Evolutionary conservation across 345 rosid genomes (phyloP).

Genomic region (Anastatica hierochuntica): DNA sequence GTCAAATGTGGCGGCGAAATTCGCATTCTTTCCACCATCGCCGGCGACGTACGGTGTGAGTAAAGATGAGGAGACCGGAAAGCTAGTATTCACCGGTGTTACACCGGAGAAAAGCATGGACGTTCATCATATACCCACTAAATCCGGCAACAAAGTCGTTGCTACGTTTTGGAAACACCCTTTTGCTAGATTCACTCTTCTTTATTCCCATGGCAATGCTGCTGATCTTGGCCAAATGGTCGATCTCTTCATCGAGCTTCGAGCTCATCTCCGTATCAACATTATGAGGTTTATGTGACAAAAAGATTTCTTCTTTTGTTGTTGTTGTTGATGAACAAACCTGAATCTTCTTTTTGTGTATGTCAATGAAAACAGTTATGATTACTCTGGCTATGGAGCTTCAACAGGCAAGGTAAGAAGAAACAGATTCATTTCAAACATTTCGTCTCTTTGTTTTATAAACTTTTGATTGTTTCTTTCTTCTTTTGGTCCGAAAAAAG

Average conservation of each 20-base stretch:
- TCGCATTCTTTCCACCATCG: slow-evolving; percentile 89
- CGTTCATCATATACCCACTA: slow-evolving; percentile 68
- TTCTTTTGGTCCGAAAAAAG: slow-evolving; percentile 30
- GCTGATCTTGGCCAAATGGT: slow-evolving; percentile 90
- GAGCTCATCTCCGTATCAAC: slow-evolving; percentile 81
- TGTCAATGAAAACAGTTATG: slow-evolving; percentile 51
- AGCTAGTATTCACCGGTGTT: slow-evolving; percentile 48
- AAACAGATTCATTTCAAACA: neutral
- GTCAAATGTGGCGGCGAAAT: slow-evolving; percentile 81
- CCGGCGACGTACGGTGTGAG: slow-evolving; percentile 73
- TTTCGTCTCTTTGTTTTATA: neutral
- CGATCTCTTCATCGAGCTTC: slow-evolving; percentile 87
- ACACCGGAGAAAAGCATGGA: slow-evolving; percentile 69
- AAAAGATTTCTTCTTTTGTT: neutral
- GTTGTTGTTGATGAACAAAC: neutral
- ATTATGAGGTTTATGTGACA: slow-evolving; percentile 57
- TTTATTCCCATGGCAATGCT: too few relatives aligned
- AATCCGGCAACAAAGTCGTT: slow-evolving; percentile 61
- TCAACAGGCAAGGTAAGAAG: slow-evolving; percentile 87
- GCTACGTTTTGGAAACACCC: slow-evolving; percentile 96
- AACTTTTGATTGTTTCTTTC: neutral
- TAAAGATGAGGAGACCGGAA: slow-evolving; percentile 47
- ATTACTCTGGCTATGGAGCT: slow-evolving; percentile 94
- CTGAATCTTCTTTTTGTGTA: neutral
- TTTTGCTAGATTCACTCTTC: slow-evolving; percentile 67